Percentiles rank a stretch among this genome's conserved stretches.
Evolutionary conservation across 192 early-diverging fungal species (phyloP).

Genomic region (Coemansia pectinata): DNA sequence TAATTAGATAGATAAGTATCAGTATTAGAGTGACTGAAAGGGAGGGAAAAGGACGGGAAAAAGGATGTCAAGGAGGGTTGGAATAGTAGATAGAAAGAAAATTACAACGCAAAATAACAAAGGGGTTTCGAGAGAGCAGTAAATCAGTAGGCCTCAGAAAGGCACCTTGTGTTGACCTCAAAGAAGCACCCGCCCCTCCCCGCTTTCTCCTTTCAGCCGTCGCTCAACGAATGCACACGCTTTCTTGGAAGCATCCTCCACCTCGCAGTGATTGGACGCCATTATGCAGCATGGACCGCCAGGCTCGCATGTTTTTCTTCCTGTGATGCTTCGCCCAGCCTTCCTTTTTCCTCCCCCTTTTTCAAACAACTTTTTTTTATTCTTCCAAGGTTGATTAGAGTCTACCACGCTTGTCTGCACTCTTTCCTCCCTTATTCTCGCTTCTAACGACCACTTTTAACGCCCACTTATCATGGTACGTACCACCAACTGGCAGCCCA

Average conservation of each 20-base stretch:
- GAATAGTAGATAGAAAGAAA: background rate
- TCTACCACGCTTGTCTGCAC: background rate
- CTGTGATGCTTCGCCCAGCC: background rate
- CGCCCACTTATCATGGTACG: background rate
- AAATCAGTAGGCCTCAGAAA: background rate
- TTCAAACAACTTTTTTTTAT: background rate
- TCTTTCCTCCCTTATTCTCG: background rate
- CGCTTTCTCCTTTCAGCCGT: background rate
- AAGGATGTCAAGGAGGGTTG: background rate
- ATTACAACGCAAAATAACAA: background rate
- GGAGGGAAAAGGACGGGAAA: background rate
- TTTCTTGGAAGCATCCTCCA: background rate
- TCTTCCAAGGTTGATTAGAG: background rate
- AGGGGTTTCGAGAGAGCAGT: background rate
- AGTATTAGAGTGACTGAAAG: background rate
- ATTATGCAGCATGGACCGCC: conserved; percentile 4
- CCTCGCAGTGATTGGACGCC: background rate
- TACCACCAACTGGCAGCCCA: background rate
- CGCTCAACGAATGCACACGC: background rate
- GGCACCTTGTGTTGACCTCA: background rate
- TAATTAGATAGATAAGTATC: background rate
- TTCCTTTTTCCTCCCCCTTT: background rate
- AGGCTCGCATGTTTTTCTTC: background rate
- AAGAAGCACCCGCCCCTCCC: background rate
- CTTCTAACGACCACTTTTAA: background rate